Base-by-base conservation (phyloP, 164 flowering plant genomes). In the Stephania cephalantha region DNA sequence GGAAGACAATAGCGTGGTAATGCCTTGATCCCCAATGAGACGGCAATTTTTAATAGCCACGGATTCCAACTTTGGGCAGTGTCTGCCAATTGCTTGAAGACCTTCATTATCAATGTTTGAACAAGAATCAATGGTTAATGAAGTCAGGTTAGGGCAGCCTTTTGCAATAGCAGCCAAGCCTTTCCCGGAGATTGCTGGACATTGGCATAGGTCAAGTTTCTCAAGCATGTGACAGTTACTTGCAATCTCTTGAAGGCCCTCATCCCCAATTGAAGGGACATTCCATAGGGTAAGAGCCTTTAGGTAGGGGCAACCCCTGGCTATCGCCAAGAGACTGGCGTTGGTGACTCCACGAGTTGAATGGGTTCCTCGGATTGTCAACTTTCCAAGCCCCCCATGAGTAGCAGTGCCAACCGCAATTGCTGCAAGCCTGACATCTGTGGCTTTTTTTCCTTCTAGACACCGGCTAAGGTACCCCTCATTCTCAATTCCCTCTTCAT, bases 311-410 rank as follows among this genome's bases (percentile, higher is more conserved):
- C 95, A 90, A 15, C 94, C 87, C 66, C 84, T 91, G 52, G 88
- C 83, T 77, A 92, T 82, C 20, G 91, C 89, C 63, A 78, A 79
- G 15, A 93, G 86, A 18, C 97, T 96, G 79, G 80, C n/a, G 55
- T 87, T 73, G 31, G 96, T 87, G 66, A 91, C 90, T 50, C 88
- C 85, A 29, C 86, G 79, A 42, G 53, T 73, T 7, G 85, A 73
- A 71, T 84, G 85, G 79, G 81, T 85, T 71, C 92, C 97, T 29
- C 88, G 82, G 72, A 93, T 85, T 29, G 73, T 63, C 70, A 93
- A 92, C 86, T 93, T 91, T 31, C 93, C 92, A 77, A 93, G 70
- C 35, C 97, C 97, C 65, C 97, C 97, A 46, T 86, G 91, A 46
- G 77, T 74, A 69, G 82, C 81, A 69, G 89, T 88, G 69, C 96